These are phyloP conservation scores for Pleurotus sapidus DNA, from an alignment of 768 basidiomycete genomes.

Conservation along the genomic window DNA sequence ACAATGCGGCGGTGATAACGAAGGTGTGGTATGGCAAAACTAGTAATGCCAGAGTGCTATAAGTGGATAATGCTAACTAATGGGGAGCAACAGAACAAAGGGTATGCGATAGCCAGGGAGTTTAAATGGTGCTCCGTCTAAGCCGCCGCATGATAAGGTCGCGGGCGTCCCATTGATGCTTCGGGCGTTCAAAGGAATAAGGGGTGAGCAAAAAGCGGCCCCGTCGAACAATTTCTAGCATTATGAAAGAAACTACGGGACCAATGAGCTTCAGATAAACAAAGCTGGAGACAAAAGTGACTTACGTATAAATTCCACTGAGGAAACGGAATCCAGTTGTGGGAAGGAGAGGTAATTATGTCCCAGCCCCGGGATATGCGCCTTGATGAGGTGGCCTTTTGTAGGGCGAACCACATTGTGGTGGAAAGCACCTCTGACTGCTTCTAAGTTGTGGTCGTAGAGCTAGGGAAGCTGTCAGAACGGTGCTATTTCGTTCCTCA, in stretches of 20 bases:
- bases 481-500: background rate
- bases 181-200: constrained; percentile 46
- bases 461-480: constrained; percentile 29
- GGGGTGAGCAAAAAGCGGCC: constrained; percentile 52
- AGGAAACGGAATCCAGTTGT: constrained; percentile 43
- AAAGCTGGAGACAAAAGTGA: constrained; percentile 4
- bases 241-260: constrained; percentile 52
- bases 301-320: constrained; percentile 53
- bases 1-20: background rate
- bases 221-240: constrained; percentile 63
- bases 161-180: constrained; percentile 37
- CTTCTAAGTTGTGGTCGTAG: constrained; percentile 49
- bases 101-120: background rate
- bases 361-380: constrained; percentile 52
- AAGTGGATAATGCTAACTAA: no score
- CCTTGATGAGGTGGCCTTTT: constrained; percentile 39
- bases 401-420: constrained; percentile 38
- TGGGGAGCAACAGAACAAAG: background rate
- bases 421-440: constrained; percentile 48
- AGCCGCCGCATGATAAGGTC: constrained; percentile 31
- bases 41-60: no score
- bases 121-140: constrained; percentile 4
- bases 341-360: constrained; percentile 58
- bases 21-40: background rate
- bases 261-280: constrained; percentile 11